Evolutionary conservation across 805 yeast species (phyloP), one percentile per base, ranked within the genome.

Genomic region (Yamadazyma nakazawae): DNA sequence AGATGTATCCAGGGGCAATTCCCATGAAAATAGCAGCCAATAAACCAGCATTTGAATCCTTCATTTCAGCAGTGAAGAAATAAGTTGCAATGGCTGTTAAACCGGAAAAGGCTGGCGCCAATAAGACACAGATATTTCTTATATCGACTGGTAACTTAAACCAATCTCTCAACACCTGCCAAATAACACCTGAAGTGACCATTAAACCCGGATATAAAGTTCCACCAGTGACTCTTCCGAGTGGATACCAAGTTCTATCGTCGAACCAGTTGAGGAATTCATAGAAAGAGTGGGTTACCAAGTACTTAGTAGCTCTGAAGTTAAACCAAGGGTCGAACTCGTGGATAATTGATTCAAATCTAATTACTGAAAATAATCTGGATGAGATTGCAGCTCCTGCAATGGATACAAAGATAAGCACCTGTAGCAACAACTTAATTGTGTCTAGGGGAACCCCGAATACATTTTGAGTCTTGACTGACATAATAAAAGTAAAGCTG

Each of bases 211-310:
- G 99, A 62, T 95, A 94, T 52, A 94, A 69, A 1, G 99, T 95
- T 48, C 99, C 99, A 57, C 99, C 99, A 11, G 99, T 94, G 61
- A 94, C 99, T 71, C 99, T 81, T 17, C 99, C 99, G 55, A 94
- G 76, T 16, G 99, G 99, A 66, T 94, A 94, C 99, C 99, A 94
- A 16, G 99, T 92, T 63, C 96, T 81, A 65, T 92, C 97, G 65
- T 94, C 99, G 60, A 94, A 94, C 99, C 99, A 94, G 66, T 94
- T 94, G 60, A 95, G 76, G 61, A 94, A 95, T 55, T 90, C 91
- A 73, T 90, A 85, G 66, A 81, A 92, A 6, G 94, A 84, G 60
- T 89, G 82, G 37, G 80, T 73, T 26, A 89, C 96, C 54, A 94
- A 77, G 66, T 88, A 89, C 66, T 87, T 86, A n/a, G 99, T 88